Conservation (phyloP, 1,139 yeast genomes). For the Yamadazyma conglobata region DNA sequence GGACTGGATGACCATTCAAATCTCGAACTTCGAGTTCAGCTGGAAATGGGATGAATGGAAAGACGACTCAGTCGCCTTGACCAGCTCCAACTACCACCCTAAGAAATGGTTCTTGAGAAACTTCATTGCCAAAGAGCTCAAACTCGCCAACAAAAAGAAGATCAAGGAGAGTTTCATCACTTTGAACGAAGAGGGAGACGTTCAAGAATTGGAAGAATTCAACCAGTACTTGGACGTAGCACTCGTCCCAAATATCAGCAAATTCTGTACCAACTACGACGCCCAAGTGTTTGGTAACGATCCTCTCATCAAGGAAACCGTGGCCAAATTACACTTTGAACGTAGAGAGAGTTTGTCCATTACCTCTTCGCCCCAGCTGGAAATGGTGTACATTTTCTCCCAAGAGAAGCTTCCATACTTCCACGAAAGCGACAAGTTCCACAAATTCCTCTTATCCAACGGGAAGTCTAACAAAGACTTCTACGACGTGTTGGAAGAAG, state of each 20-base stretch:
- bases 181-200: conserved; percentile 23
- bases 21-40: conserved; percentile 89
- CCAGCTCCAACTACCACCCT: conserved; percentile 56
- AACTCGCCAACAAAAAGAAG: conserved; percentile 68
- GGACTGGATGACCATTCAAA: conserved; percentile 93
- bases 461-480: conserved; percentile 42
- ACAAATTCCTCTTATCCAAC: conserved; percentile 41
- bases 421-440: conserved; percentile 36
- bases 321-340: conserved; percentile 27
- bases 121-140: conserved; percentile 76
- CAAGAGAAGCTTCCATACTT: conserved; percentile 36
- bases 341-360: conserved; percentile 29
- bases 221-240: conserved; percentile 55
- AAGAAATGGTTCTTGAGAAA: conserved; percentile 71
- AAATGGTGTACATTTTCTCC: conserved; percentile 36
- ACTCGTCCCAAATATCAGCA: conserved; percentile 26
- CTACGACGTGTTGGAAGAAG: conserved; percentile 18
- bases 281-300: conserved; percentile 33
- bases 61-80: conserved; percentile 42
- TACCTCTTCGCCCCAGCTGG: conserved; percentile 38
- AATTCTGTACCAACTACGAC: conserved; percentile 35
- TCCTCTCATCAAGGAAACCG: conserved; percentile 24
- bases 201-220: conserved; percentile 51
- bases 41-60: conserved; percentile 99
- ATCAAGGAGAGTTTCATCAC: conserved; percentile 74